A percentile compares a stretch with the other conserved stretches of the same genome.
Conservation (phyloP, 2,329 filamentous ascomycete species). For the Berkeleyomyces rouxiae region DNA sequence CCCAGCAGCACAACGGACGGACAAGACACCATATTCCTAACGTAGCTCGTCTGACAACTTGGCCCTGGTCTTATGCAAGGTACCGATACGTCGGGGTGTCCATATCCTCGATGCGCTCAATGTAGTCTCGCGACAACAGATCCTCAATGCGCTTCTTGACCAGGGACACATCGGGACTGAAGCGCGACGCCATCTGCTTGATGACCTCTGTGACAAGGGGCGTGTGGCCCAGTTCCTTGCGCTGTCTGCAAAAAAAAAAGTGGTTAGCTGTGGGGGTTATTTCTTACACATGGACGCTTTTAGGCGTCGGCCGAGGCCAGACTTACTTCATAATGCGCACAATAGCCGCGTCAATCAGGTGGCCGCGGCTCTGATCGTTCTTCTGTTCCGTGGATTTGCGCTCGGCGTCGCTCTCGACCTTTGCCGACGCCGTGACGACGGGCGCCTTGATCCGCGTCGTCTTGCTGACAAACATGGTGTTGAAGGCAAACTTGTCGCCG, state of each 20-base stretch:
- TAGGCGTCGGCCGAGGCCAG: not conserved
- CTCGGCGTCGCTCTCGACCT: conserved; percentile 60
- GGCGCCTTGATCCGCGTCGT: conserved; percentile 80
- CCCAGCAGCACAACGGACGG: too few relatives aligned
- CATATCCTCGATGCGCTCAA: conserved; percentile 57
- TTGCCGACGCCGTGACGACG: conserved; percentile 64
- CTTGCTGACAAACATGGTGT: conserved; percentile 64
- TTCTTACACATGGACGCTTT: not conserved
- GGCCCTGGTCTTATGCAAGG: conserved; percentile 35
- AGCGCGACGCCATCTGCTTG: conserved; percentile 48
- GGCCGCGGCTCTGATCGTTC: conserved; percentile 54
- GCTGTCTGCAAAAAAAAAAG: conserved; percentile 36
- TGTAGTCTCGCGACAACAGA: conserved; percentile 59
- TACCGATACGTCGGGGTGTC: conserved; percentile 52
- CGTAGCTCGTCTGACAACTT: not conserved
- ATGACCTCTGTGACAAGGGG: conserved; percentile 57
- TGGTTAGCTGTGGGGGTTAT: conserved; percentile 16
- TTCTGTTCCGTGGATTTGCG: conserved; percentile 57
- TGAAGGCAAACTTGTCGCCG: conserved; percentile 68
- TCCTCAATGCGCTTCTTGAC: conserved; percentile 72
- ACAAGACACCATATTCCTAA: not conserved
- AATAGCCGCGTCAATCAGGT: conserved; percentile 59
- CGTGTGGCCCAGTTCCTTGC: conserved; percentile 53
- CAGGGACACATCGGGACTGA: conserved; percentile 59
- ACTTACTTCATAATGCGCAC: conserved; percentile 76